A percentile compares a stretch with the other conserved stretches of the same genome.
These are phyloP conservation scores for Alternaria sp. DNA, from an alignment of 2,329 filamentous ascomycete species.

Conservation along the genomic window DNA sequence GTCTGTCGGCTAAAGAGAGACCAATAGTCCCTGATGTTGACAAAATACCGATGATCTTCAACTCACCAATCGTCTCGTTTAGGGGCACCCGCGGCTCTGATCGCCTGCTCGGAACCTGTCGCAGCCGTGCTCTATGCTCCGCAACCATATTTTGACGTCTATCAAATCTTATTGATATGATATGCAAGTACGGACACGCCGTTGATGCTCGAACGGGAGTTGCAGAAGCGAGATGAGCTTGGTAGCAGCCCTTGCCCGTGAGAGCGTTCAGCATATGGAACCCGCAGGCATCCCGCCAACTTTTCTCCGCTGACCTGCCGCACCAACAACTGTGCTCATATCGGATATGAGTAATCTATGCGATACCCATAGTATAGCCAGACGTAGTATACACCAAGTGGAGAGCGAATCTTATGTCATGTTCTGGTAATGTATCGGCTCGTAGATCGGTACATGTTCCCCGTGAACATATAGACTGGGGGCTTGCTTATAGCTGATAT, in stretches of 20 bases:
- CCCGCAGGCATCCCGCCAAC: constrained; percentile 27
- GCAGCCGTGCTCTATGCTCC: constrained; percentile 2
- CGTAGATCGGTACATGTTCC: not conserved
- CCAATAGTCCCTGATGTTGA: not conserved
- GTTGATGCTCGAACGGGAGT: not conserved
- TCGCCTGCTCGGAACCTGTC: constrained; percentile 12
- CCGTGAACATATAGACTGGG: not conserved
- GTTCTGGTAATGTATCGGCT: not conserved
- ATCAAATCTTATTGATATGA: constrained; percentile 1
- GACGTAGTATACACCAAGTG: not conserved
- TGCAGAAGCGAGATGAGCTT: constrained; percentile 10
- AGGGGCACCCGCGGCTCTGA: constrained; percentile 5
- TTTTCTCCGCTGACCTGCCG: constrained; percentile 4
- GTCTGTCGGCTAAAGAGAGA: constrained; percentile 11
- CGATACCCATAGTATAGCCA: not conserved
- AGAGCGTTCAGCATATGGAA: not conserved
- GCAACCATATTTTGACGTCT: constrained; percentile 4
- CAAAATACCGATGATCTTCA: not conserved
- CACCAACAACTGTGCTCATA: not conserved
- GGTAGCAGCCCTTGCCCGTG: not conserved
- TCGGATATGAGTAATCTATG: not conserved
- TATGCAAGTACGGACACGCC: constrained; percentile 3
- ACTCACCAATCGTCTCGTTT: constrained; percentile 13
- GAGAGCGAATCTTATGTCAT: not conserved
- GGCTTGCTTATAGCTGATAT: not conserved